Base-by-base conservation (phyloP, 1,284 basidiomycete genomes). In the Moniliophthora roreri region DNA sequence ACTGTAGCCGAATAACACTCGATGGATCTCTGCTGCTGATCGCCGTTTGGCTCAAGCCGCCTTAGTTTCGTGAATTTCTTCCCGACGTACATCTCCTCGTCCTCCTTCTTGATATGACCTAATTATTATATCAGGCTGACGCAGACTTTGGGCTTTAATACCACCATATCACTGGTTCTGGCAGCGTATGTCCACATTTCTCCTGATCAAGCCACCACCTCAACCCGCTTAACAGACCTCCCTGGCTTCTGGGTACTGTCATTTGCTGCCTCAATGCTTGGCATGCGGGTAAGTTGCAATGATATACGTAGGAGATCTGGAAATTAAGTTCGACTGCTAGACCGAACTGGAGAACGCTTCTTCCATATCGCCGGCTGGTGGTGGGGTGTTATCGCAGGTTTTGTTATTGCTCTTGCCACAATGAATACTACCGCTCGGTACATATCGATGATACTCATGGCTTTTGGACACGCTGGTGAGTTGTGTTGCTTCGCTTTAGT, bases 11-110 rank as follows among this genome's bases (percentile, higher is more conserved):
- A 64, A 79, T 50, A 90, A 90, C 60, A 89, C 87, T 1, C 73
- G 77, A 34, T 89, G 88, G 76, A 70, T 91, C 57, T 69, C 91
- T 58, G 72, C 82, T 44, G 37, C 87, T 64, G 76, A 0, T 78
- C 80, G 56, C 64, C 81, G 7, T 62, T 90, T 10, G 86, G 87
- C 0, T 68, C 87, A n/a, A n/a, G n/a, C n/a, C n/a, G n/a, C n/a
- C n/a, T n/a, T 24, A 85, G 84, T 41, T 90, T 87, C 65, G 81
- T 85, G 50, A 82, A 84, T 58, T 91, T 87, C 74, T 91, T 89
- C 71, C 84, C 84, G 11, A 87, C 85, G 81, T 84, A 59, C 49
- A 77, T 68, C 5, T 15, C 16, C 28, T n/a, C 4, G 38, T 51
- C 26, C n/a, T 18, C n/a, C 9, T 32, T n/a, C n/a, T 35, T 28